Base-by-base conservation (phyloP, 495 filamentous ascomycete species). In the Gamarada debralockiae region DNA sequence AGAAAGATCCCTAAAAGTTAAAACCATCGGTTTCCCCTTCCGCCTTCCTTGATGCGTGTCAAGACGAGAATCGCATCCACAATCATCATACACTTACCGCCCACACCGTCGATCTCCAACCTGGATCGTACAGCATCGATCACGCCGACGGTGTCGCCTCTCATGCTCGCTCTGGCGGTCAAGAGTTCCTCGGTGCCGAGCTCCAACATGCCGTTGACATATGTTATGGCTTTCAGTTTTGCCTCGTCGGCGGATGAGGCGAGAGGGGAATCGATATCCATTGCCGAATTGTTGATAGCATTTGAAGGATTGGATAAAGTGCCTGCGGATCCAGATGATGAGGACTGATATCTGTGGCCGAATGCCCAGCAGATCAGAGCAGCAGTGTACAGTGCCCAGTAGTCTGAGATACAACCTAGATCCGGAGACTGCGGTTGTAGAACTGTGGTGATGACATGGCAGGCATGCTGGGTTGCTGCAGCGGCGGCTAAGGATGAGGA, bases 361-460 rank as follows among this genome's bases (percentile, higher is more conserved):
- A 64, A 64, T 7, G 61, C 58, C 61, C 61, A 64, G 50, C 55
- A 56, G 10, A 61, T 61, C 17, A 64, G 46, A 7, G 61, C 36
- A 8, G 55, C 51, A 12, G 53, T 40, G 25, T 58, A 64, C 2
- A 61, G 13, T 12, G 48, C 50, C 61, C 61, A 64, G 48, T 64
- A 61, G 45, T 61, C 52, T 7, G 52, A 51, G 15, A 64, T 48
- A 44, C 48, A 42, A 25, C 41, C 15, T 2, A 5, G 14, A 1
- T 3, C 40, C 17, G 38, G 23, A 9, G 13, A 15, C 3, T 36
- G 21, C 37, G 13, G 6, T 25, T 47, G 24, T 18, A 57, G 43
- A 10, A 23, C 20, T 18, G 5, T 14, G 9, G 38, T 47, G 9
- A 63, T 37, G 15, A 64, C 45, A 9, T 49, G 43, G 33, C 61